Percentiles rank a stretch among this genome's conserved stretches.
Evolutionary conservation across 2,329 filamentous ascomycete species (phyloP).

Genomic region (Aspergillus nomiae): DNA sequence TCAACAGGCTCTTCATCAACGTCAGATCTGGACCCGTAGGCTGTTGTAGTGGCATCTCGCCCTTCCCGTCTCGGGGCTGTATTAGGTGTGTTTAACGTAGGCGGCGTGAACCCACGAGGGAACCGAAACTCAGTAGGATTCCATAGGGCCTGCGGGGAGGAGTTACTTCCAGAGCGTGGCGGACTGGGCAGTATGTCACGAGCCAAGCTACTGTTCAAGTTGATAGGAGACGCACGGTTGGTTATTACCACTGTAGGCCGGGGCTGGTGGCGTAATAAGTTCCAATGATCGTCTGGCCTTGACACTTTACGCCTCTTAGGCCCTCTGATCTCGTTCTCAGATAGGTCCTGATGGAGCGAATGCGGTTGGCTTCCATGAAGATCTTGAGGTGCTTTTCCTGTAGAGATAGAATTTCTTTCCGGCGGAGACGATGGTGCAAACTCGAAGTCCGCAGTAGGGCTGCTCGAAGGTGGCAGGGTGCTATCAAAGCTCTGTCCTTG

Average conservation of each 20-base stretch:
- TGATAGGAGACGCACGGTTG: slow-evolving; percentile 18
- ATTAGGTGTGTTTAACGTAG: slow-evolving; percentile 27
- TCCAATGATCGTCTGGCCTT: slow-evolving; percentile 17
- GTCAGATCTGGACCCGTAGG: slow-evolving; percentile 18
- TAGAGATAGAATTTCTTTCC: slow-evolving; percentile 9
- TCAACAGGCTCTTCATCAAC: slow-evolving; percentile 19
- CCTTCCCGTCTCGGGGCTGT: slow-evolving; percentile 24
- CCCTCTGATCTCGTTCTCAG: slow-evolving; percentile 7
- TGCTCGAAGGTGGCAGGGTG: slow-evolving; percentile 34
- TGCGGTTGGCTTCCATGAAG: slow-evolving; percentile 2
- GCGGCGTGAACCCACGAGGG: slow-evolving; percentile 37
- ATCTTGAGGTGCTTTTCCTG: neutral
- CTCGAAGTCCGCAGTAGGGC: slow-evolving; percentile 32
- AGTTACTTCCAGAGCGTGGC: slow-evolving; percentile 38
- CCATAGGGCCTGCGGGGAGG: slow-evolving; percentile 26
- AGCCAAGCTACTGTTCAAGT: slow-evolving; percentile 16
- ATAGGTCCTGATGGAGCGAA: slow-evolving; percentile 5
- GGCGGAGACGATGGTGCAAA: slow-evolving; percentile 31
- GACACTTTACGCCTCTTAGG: slow-evolving; percentile 42
- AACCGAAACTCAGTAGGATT: slow-evolving; percentile 36
- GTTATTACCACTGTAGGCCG: slow-evolving; percentile 31
- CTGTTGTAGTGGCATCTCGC: slow-evolving; percentile 14
- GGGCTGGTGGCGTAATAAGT: slow-evolving; percentile 10
- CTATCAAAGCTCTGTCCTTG: slow-evolving; percentile 37
- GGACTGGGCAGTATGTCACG: slow-evolving; percentile 44